A percentile compares a stretch with the other conserved stretches of the same genome.
Evolutionary conservation across 768 basidiomycete genomes (phyloP).

Genomic region (Collybia sp.): DNA sequence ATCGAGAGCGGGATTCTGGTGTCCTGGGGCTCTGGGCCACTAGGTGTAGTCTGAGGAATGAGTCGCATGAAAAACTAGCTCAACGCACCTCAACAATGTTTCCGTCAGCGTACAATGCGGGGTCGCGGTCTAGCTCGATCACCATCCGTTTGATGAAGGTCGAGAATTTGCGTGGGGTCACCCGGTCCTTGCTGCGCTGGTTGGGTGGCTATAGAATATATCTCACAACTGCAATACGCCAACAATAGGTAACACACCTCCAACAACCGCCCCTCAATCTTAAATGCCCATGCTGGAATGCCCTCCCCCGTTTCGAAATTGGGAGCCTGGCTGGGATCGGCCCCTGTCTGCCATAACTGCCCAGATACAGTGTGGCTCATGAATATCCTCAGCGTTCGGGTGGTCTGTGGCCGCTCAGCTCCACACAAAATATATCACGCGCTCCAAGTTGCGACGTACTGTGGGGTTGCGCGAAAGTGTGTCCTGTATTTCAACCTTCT

Average conservation of each 20-base stretch:
- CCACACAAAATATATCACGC: constrained; percentile 7
- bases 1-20: constrained; percentile 62
- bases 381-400: constrained; percentile 81
- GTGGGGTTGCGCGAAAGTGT: constrained; percentile 70
- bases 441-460: constrained; percentile 31
- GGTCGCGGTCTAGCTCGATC: constrained; percentile 85
- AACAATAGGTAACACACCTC: constrained; percentile 45
- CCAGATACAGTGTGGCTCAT: constrained; percentile 83
- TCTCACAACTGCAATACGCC: constrained; percentile 3
- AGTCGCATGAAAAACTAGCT: neutral
- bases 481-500: constrained; percentile 88
- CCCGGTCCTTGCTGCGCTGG: constrained; percentile 59
- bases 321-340: constrained; percentile 33
- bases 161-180: constrained; percentile 72
- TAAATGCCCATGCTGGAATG: constrained; percentile 85
- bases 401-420: constrained; percentile 45
- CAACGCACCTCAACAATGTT: constrained; percentile 80
- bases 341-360: constrained; percentile 78
- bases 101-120: constrained; percentile 72
- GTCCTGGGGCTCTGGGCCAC: constrained; percentile 61
- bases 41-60: constrained; percentile 15
- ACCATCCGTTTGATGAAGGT: constrained; percentile 80
- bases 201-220: constrained; percentile 42
- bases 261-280: constrained; percentile 82
- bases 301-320: constrained; percentile 82